A percentile compares a stretch with the other conserved stretches of the same genome.
phyloP scores from a whole-genome alignment of 306 rosid genomes.

The Castanospermum australe region DNA sequence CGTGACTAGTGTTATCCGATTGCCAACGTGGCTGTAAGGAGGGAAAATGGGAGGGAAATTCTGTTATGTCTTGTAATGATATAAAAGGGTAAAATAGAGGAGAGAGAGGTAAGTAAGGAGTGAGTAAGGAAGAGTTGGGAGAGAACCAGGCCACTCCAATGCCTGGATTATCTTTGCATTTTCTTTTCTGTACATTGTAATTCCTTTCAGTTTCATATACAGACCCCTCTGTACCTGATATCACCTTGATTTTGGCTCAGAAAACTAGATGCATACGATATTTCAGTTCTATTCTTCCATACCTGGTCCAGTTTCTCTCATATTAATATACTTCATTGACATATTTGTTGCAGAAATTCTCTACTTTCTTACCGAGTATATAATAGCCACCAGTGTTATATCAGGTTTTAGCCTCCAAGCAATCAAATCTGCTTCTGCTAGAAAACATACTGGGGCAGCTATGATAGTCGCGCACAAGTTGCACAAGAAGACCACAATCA shows the following conservation, averaged over 20 bases:
- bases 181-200: background rate
- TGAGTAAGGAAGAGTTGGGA: background rate
- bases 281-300: no score
- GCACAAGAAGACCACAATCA: constrained; percentile 30
- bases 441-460: constrained; percentile 39
- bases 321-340: background rate
- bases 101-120: no score
- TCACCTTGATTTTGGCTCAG: background rate
- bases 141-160: background rate
- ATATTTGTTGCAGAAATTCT: background rate
- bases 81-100: no score
- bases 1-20: background rate
- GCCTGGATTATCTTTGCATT: background rate
- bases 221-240: background rate
- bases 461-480: constrained; percentile 33
- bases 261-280: no score
- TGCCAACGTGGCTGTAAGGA: background rate
- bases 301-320: no score
- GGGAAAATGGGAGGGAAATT: background rate
- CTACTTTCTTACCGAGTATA: constrained; percentile 36
- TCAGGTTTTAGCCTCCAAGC: constrained; percentile 39
- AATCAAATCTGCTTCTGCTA: constrained; percentile 33
- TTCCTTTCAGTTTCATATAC: background rate
- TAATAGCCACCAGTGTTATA: constrained; percentile 29
- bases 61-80: background rate